phyloP scores from a whole-genome alignment of 352 stramenopile genomes.

The Pythium aristosporum region DNA sequence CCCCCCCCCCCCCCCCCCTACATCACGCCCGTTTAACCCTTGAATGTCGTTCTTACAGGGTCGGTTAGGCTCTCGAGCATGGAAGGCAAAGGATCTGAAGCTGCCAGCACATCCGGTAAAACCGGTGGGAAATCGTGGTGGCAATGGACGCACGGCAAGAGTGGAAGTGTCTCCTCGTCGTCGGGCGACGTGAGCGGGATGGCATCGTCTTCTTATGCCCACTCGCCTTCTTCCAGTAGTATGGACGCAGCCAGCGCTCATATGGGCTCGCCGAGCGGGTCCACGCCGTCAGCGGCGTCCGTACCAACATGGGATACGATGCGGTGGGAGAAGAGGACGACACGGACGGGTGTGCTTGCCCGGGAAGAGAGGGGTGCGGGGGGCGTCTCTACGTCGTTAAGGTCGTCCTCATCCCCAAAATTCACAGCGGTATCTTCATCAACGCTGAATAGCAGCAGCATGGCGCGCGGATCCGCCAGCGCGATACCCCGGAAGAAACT shows the following conservation, averaged over 20 bases:
- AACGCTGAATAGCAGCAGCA: neutral
- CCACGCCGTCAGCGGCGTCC: conserved; percentile 23
- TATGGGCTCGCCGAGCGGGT: neutral
- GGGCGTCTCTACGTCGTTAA: neutral
- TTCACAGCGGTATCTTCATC: conserved; percentile 5
- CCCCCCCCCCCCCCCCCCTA: no score
- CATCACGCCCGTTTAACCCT: no score
- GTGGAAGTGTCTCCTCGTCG: conserved; percentile 59
- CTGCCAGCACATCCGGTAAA: neutral
- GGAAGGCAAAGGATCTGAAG: conserved; percentile 12
- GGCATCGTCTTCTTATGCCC: conserved; percentile 6
- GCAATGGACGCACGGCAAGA: conserved; percentile 77
- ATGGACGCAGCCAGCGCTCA: neutral
- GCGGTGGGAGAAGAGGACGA: conserved; percentile 51
- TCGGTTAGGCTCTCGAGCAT: neutral
- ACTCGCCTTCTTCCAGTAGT: conserved; percentile 14
- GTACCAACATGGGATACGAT: conserved; percentile 28
- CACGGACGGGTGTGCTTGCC: conserved; percentile 16
- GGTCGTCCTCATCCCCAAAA: conserved; percentile 18
- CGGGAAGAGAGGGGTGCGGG: conserved; percentile 8
- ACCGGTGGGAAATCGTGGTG: conserved; percentile 45
- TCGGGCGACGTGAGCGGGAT: conserved; percentile 26
- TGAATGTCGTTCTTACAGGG: neutral
- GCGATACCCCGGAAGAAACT: conserved; percentile 12
- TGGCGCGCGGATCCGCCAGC: neutral